Conservation (phyloP, 768 basidiomycete genomes). For the Tephrocybe sp. region DNA sequence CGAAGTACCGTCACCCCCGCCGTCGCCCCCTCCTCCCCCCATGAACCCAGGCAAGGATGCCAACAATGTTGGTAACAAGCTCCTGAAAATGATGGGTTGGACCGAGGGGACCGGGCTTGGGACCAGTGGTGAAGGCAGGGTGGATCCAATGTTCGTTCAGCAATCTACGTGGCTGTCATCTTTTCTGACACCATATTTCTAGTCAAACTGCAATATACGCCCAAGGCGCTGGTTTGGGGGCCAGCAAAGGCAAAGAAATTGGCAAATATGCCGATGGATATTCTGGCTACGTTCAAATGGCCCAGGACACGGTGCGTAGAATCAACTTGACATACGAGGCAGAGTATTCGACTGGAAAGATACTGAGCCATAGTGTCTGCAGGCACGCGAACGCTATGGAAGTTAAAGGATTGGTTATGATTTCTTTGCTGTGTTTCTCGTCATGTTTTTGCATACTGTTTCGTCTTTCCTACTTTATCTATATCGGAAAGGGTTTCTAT, state of each 20-base stretch:
- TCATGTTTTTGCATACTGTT: slow-evolving; percentile 12
- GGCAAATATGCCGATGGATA: slow-evolving; percentile 70
- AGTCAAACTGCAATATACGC: slow-evolving; percentile 87
- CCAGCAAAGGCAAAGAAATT: slow-evolving; percentile 84
- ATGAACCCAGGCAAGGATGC: slow-evolving; percentile 78
- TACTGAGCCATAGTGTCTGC: slow-evolving; percentile 16
- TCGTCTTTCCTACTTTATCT: not conserved
- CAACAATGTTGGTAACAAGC: slow-evolving; percentile 86
- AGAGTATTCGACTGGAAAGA: slow-evolving; percentile 6
- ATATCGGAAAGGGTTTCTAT: not conserved
- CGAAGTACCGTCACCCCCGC: slow-evolving; percentile 62
- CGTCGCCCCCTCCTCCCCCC: slow-evolving; percentile 63
- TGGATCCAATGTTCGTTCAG: slow-evolving; percentile 77
- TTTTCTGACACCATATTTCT: slow-evolving; percentile 2
- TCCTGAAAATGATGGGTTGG: slow-evolving; percentile 99
- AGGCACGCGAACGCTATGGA: slow-evolving; percentile 44
- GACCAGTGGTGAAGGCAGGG: slow-evolving; percentile 75
- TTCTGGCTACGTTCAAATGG: slow-evolving; percentile 70
- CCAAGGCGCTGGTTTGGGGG: slow-evolving; percentile 88
- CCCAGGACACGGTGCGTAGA: slow-evolving; percentile 62
- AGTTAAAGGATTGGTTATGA: slow-evolving; percentile 18
- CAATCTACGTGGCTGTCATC: not conserved
- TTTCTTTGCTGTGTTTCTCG: slow-evolving; percentile 5
- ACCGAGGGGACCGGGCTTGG: slow-evolving; percentile 88
- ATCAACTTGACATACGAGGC: slow-evolving; percentile 10